phyloP scores from a whole-genome alignment of 768 basidiomycete genomes.

The Dioszegia aurantiaca region DNA sequence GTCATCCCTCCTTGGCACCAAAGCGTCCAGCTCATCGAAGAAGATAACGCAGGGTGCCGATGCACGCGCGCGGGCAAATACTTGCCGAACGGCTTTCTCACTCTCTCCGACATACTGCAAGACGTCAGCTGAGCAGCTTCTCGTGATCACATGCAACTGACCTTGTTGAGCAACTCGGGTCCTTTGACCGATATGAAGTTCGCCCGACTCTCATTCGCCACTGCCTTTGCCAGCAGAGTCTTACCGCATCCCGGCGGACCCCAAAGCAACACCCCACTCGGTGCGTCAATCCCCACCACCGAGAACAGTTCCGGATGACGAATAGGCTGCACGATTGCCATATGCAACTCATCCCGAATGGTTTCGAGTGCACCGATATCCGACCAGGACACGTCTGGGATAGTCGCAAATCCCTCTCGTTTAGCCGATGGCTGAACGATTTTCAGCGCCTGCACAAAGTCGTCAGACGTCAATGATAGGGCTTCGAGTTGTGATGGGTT shows the following conservation, averaged over 20 bases:
- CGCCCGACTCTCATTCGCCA: conserved; percentile 90
- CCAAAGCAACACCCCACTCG: conserved; percentile 95
- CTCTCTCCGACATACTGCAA: conserved; percentile 92
- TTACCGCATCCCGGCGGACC: conserved; percentile 98
- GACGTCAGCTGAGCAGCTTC: conserved; percentile 15
- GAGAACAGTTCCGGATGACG: conserved; percentile 81
- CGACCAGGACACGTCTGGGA: conserved; percentile 91
- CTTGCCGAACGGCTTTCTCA: conserved; percentile 88
- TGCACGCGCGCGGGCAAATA: conserved; percentile 88
- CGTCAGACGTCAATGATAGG: conserved; percentile 72
- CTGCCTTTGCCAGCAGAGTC: conserved; percentile 94
- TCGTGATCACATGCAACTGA: conserved; percentile 47
- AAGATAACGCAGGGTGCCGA: conserved; percentile 93
- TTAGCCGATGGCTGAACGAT: conserved; percentile 94
- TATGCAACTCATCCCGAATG: conserved; percentile 85
- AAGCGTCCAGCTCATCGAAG: conserved; percentile 89
- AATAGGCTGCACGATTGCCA: conserved; percentile 97
- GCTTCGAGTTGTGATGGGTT: conserved; percentile 74
- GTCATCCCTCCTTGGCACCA: conserved; percentile 87
- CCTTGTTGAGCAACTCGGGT: conserved; percentile 95
- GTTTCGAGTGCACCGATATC: conserved; percentile 88
- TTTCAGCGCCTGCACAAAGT: conserved; percentile 77
- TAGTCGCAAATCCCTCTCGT: conserved; percentile 95
- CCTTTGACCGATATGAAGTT: conserved; percentile 99
- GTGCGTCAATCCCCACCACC: conserved; percentile 81